These are phyloP conservation scores for Tagetes patula DNA, from an alignment of 129 eudicot species.

Conservation along the genomic window DNA sequence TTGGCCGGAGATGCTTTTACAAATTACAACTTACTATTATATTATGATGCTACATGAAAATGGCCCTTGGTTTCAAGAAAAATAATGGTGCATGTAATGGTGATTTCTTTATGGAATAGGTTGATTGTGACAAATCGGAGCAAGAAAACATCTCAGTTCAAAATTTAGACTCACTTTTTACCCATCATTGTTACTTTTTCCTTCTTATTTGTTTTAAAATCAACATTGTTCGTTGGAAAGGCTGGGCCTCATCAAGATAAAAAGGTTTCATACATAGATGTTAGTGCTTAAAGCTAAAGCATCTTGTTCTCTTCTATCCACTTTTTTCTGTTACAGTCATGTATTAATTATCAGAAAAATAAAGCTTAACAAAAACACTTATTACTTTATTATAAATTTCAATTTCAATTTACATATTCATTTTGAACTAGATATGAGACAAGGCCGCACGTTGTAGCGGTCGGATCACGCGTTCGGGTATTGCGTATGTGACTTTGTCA, in stretches of 20 bases:
- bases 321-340: neutral
- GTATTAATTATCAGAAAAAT: neutral
- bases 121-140: slow-evolving; percentile 19
- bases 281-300: slow-evolving; percentile 39
- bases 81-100: neutral
- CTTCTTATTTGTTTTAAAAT: neutral
- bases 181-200: slow-evolving; percentile 29
- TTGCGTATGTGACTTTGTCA: no score
- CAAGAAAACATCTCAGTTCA: neutral
- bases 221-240: slow-evolving; percentile 26
- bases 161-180: slow-evolving; percentile 23
- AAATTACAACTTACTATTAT: neutral
- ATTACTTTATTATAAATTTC: no score
- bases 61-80: neutral
- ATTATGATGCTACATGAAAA: neutral
- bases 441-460: no score
- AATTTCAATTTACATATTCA: no score
- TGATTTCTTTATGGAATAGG: slow-evolving; percentile 14
- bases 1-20: no score
- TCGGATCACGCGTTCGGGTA: no score
- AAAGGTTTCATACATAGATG: slow-evolving; percentile 23
- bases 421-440: no score
- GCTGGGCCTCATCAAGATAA: slow-evolving; percentile 22
- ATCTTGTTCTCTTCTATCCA: slow-evolving; percentile 27
- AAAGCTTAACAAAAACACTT: neutral